Conservation (phyloP, 371 early-diverging fungal genomes). For the Haplosporangium sp. region DNA sequence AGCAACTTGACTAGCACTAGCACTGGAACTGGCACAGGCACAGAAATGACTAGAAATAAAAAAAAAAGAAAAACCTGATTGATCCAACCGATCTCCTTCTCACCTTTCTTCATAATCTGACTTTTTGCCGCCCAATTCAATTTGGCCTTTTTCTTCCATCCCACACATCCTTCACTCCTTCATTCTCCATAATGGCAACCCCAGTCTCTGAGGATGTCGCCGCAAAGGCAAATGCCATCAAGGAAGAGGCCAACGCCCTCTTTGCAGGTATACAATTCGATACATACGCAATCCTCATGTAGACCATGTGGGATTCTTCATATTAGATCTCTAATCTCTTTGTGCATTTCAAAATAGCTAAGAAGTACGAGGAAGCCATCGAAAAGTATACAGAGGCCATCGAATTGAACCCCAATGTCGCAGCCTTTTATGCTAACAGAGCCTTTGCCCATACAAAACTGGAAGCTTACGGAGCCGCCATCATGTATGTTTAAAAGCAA, state of each 20-base stretch:
- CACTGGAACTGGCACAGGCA: too few relatives aligned
- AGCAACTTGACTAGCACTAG: too few relatives aligned
- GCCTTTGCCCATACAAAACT: constrained; percentile 89
- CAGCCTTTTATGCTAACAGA: constrained; percentile 92
- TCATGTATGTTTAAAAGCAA: constrained; percentile 60
- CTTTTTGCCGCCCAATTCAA: too few relatives aligned
- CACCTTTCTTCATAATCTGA: too few relatives aligned
- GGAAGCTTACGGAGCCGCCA: constrained; percentile 93
- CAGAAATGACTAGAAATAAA: too few relatives aligned
- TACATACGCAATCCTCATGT: neutral
- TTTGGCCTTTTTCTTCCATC: neutral
- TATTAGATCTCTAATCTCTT: neutral
- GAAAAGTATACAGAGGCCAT: constrained; percentile 89
- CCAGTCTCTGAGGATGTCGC: constrained; percentile 60
- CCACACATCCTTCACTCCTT: constrained; percentile 3
- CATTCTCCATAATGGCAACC: constrained; percentile 19
- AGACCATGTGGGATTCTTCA: neutral
- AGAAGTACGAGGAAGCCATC: constrained; percentile 86
- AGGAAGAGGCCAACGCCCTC: constrained; percentile 81
- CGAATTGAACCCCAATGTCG: constrained; percentile 80
- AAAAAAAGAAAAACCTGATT: too few relatives aligned
- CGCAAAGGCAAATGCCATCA: constrained; percentile 70
- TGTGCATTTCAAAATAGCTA: constrained; percentile 54
- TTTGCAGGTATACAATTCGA: constrained; percentile 67
- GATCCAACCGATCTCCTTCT: too few relatives aligned